phyloP scores from a whole-genome alignment of 2,329 filamentous ascomycete genomes.

The Dendryphion nanum region DNA sequence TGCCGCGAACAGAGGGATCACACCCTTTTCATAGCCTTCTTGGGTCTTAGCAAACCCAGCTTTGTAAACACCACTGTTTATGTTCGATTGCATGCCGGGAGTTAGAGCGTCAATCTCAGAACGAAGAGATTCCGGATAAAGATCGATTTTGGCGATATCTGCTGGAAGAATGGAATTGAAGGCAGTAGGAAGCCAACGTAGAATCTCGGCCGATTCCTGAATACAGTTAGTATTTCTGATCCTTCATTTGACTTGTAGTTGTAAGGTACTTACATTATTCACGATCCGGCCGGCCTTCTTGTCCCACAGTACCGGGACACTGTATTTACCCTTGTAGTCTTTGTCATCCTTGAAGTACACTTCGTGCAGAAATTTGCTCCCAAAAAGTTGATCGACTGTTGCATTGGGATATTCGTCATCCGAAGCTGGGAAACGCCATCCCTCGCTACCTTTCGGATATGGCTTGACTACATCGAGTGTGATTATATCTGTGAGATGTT shows the following conservation, averaged over 20 bases:
- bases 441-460: constrained; percentile 64
- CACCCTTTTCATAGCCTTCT: constrained; percentile 54
- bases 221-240: neutral
- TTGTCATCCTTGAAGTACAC: constrained; percentile 62
- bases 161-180: constrained; percentile 53
- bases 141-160: constrained; percentile 43
- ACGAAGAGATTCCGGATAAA: constrained; percentile 54
- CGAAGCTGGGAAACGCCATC: constrained; percentile 58
- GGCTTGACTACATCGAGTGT: constrained; percentile 60
- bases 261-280: constrained; percentile 48
- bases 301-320: constrained; percentile 63
- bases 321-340: constrained; percentile 60
- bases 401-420: constrained; percentile 57
- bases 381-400: constrained; percentile 60
- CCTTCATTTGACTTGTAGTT: neutral
- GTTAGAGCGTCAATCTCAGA: constrained; percentile 53
- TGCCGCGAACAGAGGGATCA: constrained; percentile 57
- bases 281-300: constrained; percentile 56
- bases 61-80: constrained; percentile 62
- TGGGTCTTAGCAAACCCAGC: constrained; percentile 59
- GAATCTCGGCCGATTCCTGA: constrained; percentile 56
- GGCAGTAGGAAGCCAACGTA: constrained; percentile 57
- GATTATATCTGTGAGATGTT: constrained; percentile 56
- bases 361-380: constrained; percentile 59
- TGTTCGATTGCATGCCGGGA: constrained; percentile 55